These are phyloP conservation scores for Xylaria sp. DNA, from an alignment of 2,329 filamentous ascomycete genomes.

Conservation along the genomic window DNA sequence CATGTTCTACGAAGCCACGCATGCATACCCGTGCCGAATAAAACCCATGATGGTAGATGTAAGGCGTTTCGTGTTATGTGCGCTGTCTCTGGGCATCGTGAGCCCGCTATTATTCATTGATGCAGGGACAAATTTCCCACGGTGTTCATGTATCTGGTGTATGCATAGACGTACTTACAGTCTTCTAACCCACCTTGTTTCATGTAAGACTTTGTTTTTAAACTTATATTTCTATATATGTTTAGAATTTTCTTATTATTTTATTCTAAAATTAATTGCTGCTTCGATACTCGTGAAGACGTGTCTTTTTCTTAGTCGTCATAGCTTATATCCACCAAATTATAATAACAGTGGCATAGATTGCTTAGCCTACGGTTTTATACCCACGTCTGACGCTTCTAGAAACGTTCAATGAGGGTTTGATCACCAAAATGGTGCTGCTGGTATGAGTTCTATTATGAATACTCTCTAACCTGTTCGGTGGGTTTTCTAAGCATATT, in stretches of 20 bases:
- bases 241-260: too few relatives aligned
- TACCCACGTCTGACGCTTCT: neutral
- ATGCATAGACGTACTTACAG: neutral
- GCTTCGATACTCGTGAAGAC: neutral
- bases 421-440: neutral
- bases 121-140: neutral
- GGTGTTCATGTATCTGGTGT: neutral
- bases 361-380: neutral
- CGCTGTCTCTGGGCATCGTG: neutral
- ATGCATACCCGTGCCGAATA: neutral
- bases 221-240: neutral
- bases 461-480: neutral
- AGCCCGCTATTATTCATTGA: neutral
- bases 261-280: too few relatives aligned
- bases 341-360: too few relatives aligned
- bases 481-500: neutral
- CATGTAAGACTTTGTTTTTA: neutral
- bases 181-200: too few relatives aligned
- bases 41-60: neutral
- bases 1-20: slow-evolving; percentile 2
- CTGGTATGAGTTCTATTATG: neutral
- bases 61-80: neutral
- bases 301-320: neutral
- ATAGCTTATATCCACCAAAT: neutral
- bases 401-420: neutral